These are phyloP conservation scores for Lactifluus hygrophoroides DNA, from an alignment of 768 basidiomycete genomes.

Conservation along the genomic window DNA sequence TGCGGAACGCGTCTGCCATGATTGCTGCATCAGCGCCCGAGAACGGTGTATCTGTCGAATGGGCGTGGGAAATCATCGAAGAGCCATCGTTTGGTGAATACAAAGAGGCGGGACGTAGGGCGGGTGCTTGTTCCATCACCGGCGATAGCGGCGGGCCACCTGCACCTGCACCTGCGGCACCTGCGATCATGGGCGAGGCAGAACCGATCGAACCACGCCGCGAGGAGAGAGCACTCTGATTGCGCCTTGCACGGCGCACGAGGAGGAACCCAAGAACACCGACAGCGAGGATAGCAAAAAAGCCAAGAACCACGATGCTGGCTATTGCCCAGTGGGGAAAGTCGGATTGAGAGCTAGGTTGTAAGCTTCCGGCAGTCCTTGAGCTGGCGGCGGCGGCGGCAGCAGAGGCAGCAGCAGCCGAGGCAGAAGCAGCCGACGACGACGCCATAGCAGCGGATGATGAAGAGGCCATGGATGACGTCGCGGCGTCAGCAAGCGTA, in stretches of 20 bases:
- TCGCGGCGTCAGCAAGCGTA: conserved; percentile 61
- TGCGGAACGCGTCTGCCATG: conserved; percentile 88
- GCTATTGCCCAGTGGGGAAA: conserved; percentile 93
- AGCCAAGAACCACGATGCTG: conserved; percentile 78
- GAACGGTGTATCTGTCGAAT: conserved; percentile 60
- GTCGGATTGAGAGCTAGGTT: conserved; percentile 31
- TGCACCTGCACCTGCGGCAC: conserved; percentile 47
- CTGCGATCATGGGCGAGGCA: conserved; percentile 75
- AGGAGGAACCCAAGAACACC: conserved; percentile 66
- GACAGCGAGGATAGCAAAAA: conserved; percentile 67
- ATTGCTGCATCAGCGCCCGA: conserved; percentile 83
- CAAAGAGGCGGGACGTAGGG: conserved; percentile 28
- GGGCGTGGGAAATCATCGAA: conserved; percentile 57
- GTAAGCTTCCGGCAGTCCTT: conserved; percentile 32
- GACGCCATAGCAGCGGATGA: conserved; percentile 33
- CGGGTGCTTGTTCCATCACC: conserved; percentile 30
- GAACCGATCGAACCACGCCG: conserved; percentile 73
- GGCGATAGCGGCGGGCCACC: conserved; percentile 43
- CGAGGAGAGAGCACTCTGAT: conserved; percentile 33
- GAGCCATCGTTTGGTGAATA: conserved; percentile 48
- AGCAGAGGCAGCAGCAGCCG: conserved; percentile 26
- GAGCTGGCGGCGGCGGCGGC: conserved; percentile 20
- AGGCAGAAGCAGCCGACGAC: conserved; percentile 25
- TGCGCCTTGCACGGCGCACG: conserved; percentile 55
- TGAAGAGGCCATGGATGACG: conserved; percentile 41